Percentiles rank a stretch among this genome's conserved stretches.
These are phyloP conservation scores for Penicillium sp. DNA, from an alignment of 2,329 filamentous ascomycete genomes.

Conservation along the genomic window DNA sequence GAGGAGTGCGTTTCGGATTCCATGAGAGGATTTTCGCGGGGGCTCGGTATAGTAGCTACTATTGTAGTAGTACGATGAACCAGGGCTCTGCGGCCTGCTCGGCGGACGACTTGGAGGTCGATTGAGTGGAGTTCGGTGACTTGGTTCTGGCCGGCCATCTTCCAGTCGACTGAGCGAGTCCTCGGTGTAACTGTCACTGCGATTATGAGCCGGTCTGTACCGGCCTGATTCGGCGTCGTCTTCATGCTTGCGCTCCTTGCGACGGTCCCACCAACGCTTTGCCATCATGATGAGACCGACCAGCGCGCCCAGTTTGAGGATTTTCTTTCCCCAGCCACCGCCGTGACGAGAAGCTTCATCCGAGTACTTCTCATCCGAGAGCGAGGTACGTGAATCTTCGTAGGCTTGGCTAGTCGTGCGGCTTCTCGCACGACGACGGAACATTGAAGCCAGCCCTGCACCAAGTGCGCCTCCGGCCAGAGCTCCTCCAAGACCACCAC, in stretches of 20 bases:
- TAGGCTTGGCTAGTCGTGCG: conserved; percentile 41
- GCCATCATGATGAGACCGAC: conserved; percentile 59
- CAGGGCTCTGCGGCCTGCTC: conserved; percentile 32
- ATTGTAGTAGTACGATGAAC: conserved; percentile 36
- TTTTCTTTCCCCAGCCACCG: conserved; percentile 54
- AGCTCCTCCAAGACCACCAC: conserved; percentile 49
- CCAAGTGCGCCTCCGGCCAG: conserved; percentile 47
- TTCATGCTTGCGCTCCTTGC: conserved; percentile 50
- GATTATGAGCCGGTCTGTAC: conserved; percentile 49
- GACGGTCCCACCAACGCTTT: conserved; percentile 54
- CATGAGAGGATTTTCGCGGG: conserved; percentile 43
- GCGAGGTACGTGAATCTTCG: conserved; percentile 51
- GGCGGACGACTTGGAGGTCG: conserved; percentile 31
- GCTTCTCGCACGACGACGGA: conserved; percentile 38
- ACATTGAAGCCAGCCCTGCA: conserved; percentile 53
- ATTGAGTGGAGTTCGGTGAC: conserved; percentile 28
- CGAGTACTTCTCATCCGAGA: conserved; percentile 60
- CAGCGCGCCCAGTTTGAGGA: conserved; percentile 56
- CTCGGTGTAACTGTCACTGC: conserved; percentile 41
- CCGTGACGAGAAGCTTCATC: conserved; percentile 42
- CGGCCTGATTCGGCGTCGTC: conserved; percentile 49
- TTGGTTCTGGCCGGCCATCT: conserved; percentile 49
- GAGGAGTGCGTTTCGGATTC: conserved; percentile 55
- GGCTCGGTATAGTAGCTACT: conserved; percentile 40
- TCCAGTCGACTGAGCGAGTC: conserved; percentile 43